Conservation (phyloP, 2,329 filamentous ascomycete species). For the Periconia sp. region DNA sequence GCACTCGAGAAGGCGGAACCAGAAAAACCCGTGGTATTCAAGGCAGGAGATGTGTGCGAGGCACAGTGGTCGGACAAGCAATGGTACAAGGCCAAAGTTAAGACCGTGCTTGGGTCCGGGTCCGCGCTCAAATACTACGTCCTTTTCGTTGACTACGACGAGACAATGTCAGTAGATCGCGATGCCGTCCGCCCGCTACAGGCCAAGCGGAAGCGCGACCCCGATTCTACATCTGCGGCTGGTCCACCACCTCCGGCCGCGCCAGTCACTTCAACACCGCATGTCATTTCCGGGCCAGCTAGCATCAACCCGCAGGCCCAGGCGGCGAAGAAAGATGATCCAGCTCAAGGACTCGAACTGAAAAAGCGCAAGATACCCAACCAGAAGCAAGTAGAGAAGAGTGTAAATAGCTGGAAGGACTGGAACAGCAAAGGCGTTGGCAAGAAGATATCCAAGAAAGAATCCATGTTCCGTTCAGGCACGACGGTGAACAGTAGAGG, state of each 20-base stretch:
- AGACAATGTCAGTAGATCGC: constrained; percentile 76
- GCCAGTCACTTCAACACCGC: constrained; percentile 46
- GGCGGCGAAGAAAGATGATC: constrained; percentile 69
- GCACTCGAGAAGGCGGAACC: constrained; percentile 48
- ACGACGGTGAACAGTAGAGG: constrained; percentile 86
- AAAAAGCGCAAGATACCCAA: constrained; percentile 84
- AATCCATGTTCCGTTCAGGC: constrained; percentile 96
- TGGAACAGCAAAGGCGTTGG: constrained; percentile 75
- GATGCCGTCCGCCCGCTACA: constrained; percentile 40
- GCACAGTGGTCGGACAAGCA: constrained; percentile 91
- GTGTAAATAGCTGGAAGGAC: constrained; percentile 93
- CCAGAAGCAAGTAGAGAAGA: constrained; percentile 86
- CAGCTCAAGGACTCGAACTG: constrained; percentile 61
- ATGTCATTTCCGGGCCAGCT: constrained; percentile 70
- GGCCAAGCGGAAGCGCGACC: constrained; percentile 72
- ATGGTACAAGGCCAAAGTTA: constrained; percentile 92
- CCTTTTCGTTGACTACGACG: constrained; percentile 91
- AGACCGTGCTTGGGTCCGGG: constrained; percentile 90
- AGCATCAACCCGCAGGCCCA: constrained; percentile 70
- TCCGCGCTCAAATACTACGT: constrained; percentile 91
- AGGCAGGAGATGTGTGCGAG: constrained; percentile 87
- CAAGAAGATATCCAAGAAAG: constrained; percentile 79
- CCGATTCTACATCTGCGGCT: constrained; percentile 70
- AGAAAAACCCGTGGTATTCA: constrained; percentile 63
- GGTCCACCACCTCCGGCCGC: constrained; percentile 37